Conservation (phyloP, 257 asterid genomes). For the Solanum neorickii region DNA sequence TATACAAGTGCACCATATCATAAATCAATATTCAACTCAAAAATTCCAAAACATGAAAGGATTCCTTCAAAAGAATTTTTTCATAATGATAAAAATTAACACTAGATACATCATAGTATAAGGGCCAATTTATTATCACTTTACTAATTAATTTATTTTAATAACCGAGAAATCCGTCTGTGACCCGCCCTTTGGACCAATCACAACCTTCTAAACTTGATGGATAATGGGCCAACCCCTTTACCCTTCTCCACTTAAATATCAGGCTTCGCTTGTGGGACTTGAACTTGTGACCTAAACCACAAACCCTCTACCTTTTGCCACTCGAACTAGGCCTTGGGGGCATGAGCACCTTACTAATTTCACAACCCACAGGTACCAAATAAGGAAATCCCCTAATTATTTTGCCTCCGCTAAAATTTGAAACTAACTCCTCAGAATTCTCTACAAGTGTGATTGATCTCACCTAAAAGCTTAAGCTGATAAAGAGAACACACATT, state of each 20-base stretch:
- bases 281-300: not conserved
- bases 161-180: not conserved
- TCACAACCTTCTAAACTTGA: not conserved
- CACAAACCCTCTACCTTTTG: not conserved
- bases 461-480: not conserved
- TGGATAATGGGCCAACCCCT: not conserved
- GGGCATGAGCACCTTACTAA: not conserved
- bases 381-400: not conserved
- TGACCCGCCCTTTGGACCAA: not conserved
- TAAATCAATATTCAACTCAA: not conserved
- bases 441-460: not conserved
- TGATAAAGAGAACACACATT: not conserved
- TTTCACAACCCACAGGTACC: not conserved
- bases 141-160: not conserved
- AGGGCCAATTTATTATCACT: not conserved
- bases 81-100: not conserved
- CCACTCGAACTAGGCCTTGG: not conserved
- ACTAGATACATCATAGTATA: not conserved
- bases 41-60: not conserved
- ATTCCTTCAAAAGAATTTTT: not conserved
- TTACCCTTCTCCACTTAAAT: not conserved
- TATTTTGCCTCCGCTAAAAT: not conserved
- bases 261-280: not conserved
- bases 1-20: not conserved
- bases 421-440: not conserved